Percentiles rank a stretch among this genome's conserved stretches.
These are phyloP conservation scores for Zelopaecilomyces penicillatus DNA, from an alignment of 2,329 filamentous ascomycete species.

Conservation along the genomic window DNA sequence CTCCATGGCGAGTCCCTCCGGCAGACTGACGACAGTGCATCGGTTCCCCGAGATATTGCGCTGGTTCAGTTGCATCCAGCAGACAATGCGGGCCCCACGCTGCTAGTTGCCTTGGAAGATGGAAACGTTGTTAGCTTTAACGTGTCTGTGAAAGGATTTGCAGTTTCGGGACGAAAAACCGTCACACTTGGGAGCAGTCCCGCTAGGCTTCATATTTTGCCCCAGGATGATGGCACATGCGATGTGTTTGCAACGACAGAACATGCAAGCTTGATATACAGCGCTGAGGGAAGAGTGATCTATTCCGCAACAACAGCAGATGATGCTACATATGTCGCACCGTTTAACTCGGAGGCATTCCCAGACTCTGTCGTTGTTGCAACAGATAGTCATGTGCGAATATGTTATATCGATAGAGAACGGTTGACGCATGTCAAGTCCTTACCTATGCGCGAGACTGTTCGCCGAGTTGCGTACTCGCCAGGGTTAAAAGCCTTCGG, in stretches of 20 bases:
- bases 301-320: constrained; percentile 93
- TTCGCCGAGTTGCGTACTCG: constrained; percentile 81
- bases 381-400: constrained; percentile 65
- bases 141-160: constrained; percentile 52
- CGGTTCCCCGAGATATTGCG: constrained; percentile 74
- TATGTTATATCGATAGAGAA: constrained; percentile 75
- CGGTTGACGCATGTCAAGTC: constrained; percentile 82
- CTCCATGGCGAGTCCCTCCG: constrained; percentile 57
- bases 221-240: constrained; percentile 56
- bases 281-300: constrained; percentile 74
- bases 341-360: constrained; percentile 75
- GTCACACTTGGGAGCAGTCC: constrained; percentile 81
- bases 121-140: constrained; percentile 82
- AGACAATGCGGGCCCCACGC: constrained; percentile 51
- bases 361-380: constrained; percentile 75
- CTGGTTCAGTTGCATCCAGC: constrained; percentile 69
- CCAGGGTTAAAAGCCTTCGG: constrained; percentile 72
- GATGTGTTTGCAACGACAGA: constrained; percentile 93
- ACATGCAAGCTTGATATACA: constrained; percentile 88
- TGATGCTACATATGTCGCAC: constrained; percentile 70
- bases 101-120: constrained; percentile 88
- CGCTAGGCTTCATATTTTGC: constrained; percentile 70
- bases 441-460: constrained; percentile 69
- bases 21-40: constrained; percentile 55
- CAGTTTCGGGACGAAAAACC: constrained; percentile 66